Base-by-base conservation (phyloP, 345 rosid genomes). In the Alliaria petiolata region DNA sequence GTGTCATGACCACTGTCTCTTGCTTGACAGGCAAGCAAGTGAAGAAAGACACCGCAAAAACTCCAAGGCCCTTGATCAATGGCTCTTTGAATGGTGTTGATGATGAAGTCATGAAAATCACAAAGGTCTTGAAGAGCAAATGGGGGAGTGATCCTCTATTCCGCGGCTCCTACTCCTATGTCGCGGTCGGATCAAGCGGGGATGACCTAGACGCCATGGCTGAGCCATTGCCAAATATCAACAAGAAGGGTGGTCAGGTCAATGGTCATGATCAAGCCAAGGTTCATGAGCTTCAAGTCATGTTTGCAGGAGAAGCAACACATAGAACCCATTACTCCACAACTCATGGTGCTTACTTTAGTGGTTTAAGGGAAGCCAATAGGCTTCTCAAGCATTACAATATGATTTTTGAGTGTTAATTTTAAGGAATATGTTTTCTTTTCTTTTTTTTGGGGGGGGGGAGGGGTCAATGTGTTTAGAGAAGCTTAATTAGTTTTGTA, bases 221-320 rank as follows among this genome's bases (percentile, higher is more conserved):
- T 7, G 91, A 87, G 67, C 97, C 98, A 67, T 81, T 93, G 79
- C 98, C 98, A 25, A 76, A 70, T 69, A 43, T 57, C 9, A 62
- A 39, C 16, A 61, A 43, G 66, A 75, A 75, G 69, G 16, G 13
- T 61, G 63, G 64, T 51, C 74, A 75, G 20, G 64, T 67, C 26
- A 60, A 62, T 68, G 66, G 53, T 54, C 47, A 53, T 60, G 53
- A 38, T 43, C 58, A 68, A 62, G 60, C 14, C 38, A 71, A 58
- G 64, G 76, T 65, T 49, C 35, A 14, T 31, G 76, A 77, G 58
- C 88, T 95, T 43, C 96, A 89, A 72, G 80, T 91, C 42, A 82
- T 95, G 73, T 95, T 95, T 84, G 99, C 99, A 57, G 99, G 99
- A 71, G 99, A 95, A 70, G 97, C 93, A 50, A 95, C 99, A 15